Conservation (phyloP, 106 monocot genomes). For the Triglochin maritima region DNA sequence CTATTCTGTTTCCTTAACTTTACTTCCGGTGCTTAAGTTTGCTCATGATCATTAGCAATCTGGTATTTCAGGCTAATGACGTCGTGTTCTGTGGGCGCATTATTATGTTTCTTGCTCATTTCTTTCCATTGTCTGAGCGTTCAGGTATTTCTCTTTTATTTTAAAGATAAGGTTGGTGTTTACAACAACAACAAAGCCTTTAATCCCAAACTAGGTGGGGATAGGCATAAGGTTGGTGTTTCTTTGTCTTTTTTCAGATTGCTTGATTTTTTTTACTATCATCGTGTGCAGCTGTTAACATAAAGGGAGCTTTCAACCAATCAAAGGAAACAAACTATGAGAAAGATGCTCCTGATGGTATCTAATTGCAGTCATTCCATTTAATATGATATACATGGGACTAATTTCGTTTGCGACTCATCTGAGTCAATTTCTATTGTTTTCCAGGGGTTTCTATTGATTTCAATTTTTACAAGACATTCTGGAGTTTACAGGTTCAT, state of each 20-base stretch:
- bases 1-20: too few species aligned
- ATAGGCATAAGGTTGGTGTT: neutral
- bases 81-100: conserved; percentile 98
- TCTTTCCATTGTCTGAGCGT: conserved; percentile 95
- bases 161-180: neutral
- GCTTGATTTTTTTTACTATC: neutral
- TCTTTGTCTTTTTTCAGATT: neutral
- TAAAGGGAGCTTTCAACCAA: conserved; percentile 93
- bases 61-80: conserved; percentile 75
- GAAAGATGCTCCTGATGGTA: conserved; percentile 87
- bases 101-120: conserved; percentile 99
- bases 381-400: neutral
- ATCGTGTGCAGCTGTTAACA: conserved; percentile 66
- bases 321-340: conserved; percentile 98
- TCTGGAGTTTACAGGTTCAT: conserved; percentile 96
- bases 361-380: neutral
- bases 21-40: too few species aligned
- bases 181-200: neutral
- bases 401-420: neutral
- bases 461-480: conserved; percentile 98
- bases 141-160: conserved; percentile 46
- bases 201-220: too few species aligned
- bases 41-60: neutral
- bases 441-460: conserved; percentile 71
- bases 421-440: neutral